Conservation (phyloP, 179 eudicot genomes). For the Patellifolia procumbens region DNA sequence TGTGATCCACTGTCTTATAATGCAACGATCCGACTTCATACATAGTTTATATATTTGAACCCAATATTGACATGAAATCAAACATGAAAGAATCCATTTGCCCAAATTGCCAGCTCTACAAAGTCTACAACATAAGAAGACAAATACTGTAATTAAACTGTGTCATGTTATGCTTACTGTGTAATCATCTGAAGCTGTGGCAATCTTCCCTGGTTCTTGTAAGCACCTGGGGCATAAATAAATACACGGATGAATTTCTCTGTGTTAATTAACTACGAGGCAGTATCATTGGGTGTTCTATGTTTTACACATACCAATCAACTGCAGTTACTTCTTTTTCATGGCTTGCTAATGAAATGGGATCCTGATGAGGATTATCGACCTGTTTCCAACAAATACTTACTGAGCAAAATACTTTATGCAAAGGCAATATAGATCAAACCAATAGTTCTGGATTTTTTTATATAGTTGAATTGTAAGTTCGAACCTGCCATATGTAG, state of each 20-base stretch:
- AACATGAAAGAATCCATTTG: no score
- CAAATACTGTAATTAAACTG: neutral
- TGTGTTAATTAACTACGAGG: neutral
- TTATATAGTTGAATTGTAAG: conserved; percentile 4
- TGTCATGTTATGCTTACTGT: conserved; percentile 47
- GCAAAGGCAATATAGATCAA: neutral
- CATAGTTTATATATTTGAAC: no score
- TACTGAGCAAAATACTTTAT: neutral
- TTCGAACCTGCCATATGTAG: conserved; percentile 89
- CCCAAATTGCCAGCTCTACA: neutral
- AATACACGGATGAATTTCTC: neutral
- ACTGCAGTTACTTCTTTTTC: conserved; percentile 88
- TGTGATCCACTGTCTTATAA: no score
- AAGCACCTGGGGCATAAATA: conserved; percentile 51
- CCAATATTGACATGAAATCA: no score
- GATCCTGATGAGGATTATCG: conserved; percentile 57
- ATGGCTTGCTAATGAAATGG: conserved; percentile 62
- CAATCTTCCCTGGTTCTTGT: conserved; percentile 73
- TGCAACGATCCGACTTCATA: no score
- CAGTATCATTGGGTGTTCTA: neutral
- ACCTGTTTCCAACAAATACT: conserved; percentile 44
- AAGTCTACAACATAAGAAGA: neutral
- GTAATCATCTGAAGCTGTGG: conserved; percentile 88
- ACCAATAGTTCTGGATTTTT: neutral
- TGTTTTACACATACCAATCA: conserved; percentile 56